These are phyloP conservation scores for Cinnamomum micranthum DNA, from an alignment of 164 flowering plant species.

Conservation along the genomic window DNA sequence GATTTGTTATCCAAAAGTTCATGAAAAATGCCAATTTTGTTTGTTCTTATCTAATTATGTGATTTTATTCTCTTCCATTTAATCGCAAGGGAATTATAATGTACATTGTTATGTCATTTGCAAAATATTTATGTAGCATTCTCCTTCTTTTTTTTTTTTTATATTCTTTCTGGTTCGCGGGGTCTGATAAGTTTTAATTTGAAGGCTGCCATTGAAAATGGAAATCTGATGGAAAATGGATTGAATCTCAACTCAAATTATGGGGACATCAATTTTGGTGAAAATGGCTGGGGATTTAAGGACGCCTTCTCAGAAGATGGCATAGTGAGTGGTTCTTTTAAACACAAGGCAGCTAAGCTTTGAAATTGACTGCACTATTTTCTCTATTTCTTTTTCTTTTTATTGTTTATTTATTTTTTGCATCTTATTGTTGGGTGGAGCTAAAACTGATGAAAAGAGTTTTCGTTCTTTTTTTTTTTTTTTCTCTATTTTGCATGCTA, in stretches of 20 bases:
- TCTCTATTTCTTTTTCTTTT: too few species aligned
- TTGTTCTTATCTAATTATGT: too few species aligned
- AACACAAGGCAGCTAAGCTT: not conserved
- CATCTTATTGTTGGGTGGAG: not conserved
- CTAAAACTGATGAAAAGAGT: not conserved
- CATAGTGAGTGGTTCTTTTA: not conserved
- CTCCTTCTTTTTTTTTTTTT: slow-evolving; percentile 5
- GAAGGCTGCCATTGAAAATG: slow-evolving; percentile 7
- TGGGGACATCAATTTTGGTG: slow-evolving; percentile 25
- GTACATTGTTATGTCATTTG: too few species aligned
- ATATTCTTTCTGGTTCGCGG: not conserved
- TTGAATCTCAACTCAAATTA: slow-evolving; percentile 8
- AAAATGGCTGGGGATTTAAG: slow-evolving; percentile 33
- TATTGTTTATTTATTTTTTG: too few species aligned
- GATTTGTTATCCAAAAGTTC: not conserved
- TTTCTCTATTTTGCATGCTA: not conserved
- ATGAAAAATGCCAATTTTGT: not conserved
- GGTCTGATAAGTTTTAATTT: slow-evolving; percentile 7
- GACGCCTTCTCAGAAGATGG: slow-evolving; percentile 29
- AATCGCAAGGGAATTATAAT: too few species aligned
- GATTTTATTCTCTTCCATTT: too few species aligned
- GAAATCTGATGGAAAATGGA: slow-evolving; percentile 17
- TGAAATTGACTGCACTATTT: not conserved
- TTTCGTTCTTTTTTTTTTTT: not conserved
- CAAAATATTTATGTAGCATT: not conserved